A percentile compares a stretch with the other conserved stretches of the same genome.
Evolutionary conservation across 148 eudicot species (phyloP).

Genomic region (Nyssa sinensis): DNA sequence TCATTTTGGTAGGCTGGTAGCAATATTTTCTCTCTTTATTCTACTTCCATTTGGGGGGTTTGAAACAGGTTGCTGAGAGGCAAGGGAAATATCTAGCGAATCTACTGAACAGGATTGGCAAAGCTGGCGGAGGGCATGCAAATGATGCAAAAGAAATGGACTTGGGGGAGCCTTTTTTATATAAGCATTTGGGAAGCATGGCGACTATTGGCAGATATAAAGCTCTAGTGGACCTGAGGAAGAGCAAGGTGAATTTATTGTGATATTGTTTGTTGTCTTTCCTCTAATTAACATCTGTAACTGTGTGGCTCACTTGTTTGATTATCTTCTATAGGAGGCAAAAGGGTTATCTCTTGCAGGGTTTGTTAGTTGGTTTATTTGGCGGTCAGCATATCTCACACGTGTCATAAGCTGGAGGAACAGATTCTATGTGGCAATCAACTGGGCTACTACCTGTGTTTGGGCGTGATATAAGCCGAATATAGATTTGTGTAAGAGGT

Average conservation of each 20-base stretch:
- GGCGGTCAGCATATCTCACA: constrained; percentile 97
- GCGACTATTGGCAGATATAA: constrained; percentile 95
- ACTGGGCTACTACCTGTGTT: constrained; percentile 88
- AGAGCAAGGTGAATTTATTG: constrained; percentile 70
- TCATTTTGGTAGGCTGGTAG: background rate
- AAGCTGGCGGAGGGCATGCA: constrained; percentile 80
- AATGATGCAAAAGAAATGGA: constrained; percentile 51
- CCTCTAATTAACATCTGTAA: background rate
- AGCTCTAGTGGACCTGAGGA: constrained; percentile 93
- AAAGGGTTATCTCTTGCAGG: constrained; percentile 89
- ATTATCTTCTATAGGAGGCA: constrained; percentile 45
- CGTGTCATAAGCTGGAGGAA: constrained; percentile 98
- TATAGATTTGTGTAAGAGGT: constrained; percentile 28
- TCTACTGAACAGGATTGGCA: constrained; percentile 64
- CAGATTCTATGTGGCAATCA: constrained; percentile 84
- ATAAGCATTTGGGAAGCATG: constrained; percentile 94
- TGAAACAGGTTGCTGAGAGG: constrained; percentile 87
- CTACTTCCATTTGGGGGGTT: constrained; percentile 6
- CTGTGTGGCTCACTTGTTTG: background rate
- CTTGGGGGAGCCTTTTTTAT: constrained; percentile 70
- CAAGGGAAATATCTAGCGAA: constrained; percentile 83
- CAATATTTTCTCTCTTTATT: background rate
- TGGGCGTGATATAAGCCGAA: constrained; percentile 91
- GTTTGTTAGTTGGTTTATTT: constrained; percentile 80
- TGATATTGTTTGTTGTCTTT: background rate